A percentile compares a stretch with the other conserved stretches of the same genome.
Conservation (phyloP, 768 basidiomycete species). For the Pleurotus cornucopiae region DNA sequence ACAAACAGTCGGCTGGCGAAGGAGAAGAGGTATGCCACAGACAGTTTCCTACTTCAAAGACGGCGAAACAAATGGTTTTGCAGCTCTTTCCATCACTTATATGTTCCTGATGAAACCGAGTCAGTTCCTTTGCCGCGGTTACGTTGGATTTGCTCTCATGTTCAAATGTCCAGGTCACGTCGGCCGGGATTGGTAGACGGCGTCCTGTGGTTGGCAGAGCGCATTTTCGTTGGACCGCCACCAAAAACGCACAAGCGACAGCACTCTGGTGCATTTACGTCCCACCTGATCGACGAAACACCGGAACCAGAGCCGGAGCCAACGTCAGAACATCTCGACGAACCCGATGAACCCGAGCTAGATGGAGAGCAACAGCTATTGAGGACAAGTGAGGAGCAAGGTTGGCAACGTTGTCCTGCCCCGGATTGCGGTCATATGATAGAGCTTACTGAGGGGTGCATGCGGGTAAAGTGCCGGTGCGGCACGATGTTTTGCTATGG, state of each 20-base stretch:
- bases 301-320: not conserved
- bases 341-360: not conserved
- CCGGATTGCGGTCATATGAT: constrained; percentile 4
- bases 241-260: not conserved
- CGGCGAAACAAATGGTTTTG: not conserved
- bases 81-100: constrained; percentile 2
- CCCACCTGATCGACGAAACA: not conserved
- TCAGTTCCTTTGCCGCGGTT: not conserved
- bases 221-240: constrained; percentile 2
- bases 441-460: constrained; percentile 2
- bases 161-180: not conserved
- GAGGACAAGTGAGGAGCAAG: not conserved
- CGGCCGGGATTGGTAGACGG: constrained; percentile 5
- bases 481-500: constrained; percentile 6
- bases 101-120: not conserved
- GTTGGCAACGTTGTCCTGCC: constrained; percentile 6
- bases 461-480: not conserved
- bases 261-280: not conserved
- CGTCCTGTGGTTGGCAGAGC: constrained; percentile 7
- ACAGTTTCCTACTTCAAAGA: not conserved
- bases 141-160: not conserved
- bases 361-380: not conserved
- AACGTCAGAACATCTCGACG: not conserved
- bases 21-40: not conserved
- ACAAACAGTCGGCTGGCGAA: constrained; percentile 1